Base-by-base conservation (phyloP, 805 yeast genomes). In the Kazachstania kunashirensis region DNA sequence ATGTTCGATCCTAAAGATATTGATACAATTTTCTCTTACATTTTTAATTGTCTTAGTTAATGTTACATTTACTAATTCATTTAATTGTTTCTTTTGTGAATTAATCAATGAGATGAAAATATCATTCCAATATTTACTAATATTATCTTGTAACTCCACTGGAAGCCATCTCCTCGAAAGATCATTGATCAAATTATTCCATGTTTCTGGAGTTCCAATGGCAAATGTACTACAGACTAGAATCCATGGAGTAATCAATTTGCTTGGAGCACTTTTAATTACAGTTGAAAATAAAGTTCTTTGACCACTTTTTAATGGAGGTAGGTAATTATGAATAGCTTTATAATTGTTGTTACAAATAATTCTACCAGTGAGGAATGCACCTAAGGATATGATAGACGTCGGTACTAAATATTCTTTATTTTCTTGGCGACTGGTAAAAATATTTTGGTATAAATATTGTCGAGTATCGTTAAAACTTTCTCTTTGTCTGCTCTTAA, bases 301-400 rank as follows among this genome's bases (percentile, higher is more conserved):
- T 2, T 39, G 40, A n/a, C 44, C 36, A 12, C 24, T 9, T n/a
- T 23, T 15, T n/a, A 17, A 32, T 30, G 25, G 25, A 8, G 26
- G 17, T n/a, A 21, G 6, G 6, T 14, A n/a, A 5, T 11, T 13
- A 4, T 12, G 11, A 9, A 23, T 11, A 7, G 21, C 27, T 5
- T 27, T 13, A 12, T 7, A 6, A 7, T 10, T 18, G 28, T 39
- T 50, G 32, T 49, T 52, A 13, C 48, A 45, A 14, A 55, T 13
- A 3, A 59, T 51, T 25, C 53, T 47, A 4, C 61, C 59, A 9
- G 47, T 38, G 36, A 46, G 50, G 31, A 50, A 54, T 4, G 55
- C 53, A 10, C 58, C 53, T 1, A 53, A 36, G 1, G 62, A 46
- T 4, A 47, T 24, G 10, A 50, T 39, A 5, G 53, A 17, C 6